Evolutionary conservation across 768 basidiomycete species (phyloP).

Genomic region (Lepiota brunneoincarnata): DNA sequence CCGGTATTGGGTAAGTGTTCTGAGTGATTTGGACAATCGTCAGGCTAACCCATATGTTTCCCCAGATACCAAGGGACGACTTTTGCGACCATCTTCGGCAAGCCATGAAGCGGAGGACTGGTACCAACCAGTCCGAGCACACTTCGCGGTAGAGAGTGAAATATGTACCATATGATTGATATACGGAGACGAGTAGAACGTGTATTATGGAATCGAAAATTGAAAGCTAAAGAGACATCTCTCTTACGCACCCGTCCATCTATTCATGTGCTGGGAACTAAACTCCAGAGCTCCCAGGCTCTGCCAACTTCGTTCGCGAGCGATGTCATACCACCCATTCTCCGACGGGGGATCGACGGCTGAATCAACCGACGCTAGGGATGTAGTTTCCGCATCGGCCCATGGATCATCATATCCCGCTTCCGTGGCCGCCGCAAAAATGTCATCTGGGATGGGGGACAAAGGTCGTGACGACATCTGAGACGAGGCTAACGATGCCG

Average conservation of each 20-base stretch:
- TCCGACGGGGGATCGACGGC: conserved; percentile 26
- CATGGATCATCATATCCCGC: conserved; percentile 30
- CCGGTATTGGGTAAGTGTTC: conserved; percentile 41
- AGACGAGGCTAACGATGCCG: conserved; percentile 8
- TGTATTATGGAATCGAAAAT: neutral
- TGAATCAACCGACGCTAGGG: conserved; percentile 13
- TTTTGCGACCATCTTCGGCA: conserved; percentile 36
- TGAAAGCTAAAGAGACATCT: neutral
- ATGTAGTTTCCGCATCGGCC: conserved; percentile 18
- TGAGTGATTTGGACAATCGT: neutral
- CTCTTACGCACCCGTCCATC: neutral
- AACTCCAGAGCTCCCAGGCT: conserved; percentile 23
- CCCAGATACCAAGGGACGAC: conserved; percentile 41
- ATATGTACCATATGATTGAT: conserved; percentile 11
- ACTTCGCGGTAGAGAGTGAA: neutral
- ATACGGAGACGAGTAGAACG: neutral
- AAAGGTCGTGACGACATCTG: conserved; percentile 1
- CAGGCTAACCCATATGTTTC: neutral
- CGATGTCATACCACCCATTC: conserved; percentile 28
- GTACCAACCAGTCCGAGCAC: no score
- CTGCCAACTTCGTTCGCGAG: conserved; percentile 7
- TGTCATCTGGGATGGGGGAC: conserved; percentile 11
- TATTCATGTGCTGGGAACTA: conserved; percentile 27
- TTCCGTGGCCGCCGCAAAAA: conserved; percentile 14
- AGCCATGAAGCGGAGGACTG: neutral